phyloP scores from a whole-genome alignment of 139 green algal species.

The Chlorella sp. region DNA sequence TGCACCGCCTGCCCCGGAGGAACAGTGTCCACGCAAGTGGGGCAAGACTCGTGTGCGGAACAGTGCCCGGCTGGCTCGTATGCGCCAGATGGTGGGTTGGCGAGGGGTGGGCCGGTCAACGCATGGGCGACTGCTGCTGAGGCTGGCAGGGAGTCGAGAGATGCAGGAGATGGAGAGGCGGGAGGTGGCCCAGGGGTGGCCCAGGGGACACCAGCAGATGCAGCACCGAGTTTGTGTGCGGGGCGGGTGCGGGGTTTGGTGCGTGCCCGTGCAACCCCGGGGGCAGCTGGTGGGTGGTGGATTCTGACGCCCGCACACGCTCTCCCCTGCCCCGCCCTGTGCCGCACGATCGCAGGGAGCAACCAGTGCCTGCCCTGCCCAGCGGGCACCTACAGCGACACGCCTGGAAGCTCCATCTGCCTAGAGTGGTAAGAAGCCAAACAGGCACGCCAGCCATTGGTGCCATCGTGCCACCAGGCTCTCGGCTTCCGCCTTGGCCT shows the following conservation, averaged over 20 bases:
- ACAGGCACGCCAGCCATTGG: background rate
- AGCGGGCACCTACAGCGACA: background rate
- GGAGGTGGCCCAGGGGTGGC: too few species aligned
- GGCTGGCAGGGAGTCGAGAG: too few species aligned
- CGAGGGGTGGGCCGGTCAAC: too few species aligned
- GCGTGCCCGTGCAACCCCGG: too few species aligned
- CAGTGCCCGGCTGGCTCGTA: background rate
- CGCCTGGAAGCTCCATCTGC: background rate
- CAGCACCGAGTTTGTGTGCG: background rate
- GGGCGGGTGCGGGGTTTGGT: background rate
- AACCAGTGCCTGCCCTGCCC: background rate
- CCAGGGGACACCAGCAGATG: too few species aligned
- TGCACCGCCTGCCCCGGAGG: background rate
- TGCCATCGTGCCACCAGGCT: background rate
- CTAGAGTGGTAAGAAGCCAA: background rate
- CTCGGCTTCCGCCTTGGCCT: background rate
- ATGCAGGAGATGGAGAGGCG: background rate
- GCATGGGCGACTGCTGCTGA: too few species aligned
- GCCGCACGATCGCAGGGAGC: background rate
- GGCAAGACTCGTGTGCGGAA: background rate
- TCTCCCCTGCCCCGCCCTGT: too few species aligned
- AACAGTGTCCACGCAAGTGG: background rate
- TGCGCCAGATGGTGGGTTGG: background rate
- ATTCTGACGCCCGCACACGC: too few species aligned
- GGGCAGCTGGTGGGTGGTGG: too few species aligned